Conservation (phyloP, 192 early-diverging fungal species). For the Backusella morwellensis region DNA sequence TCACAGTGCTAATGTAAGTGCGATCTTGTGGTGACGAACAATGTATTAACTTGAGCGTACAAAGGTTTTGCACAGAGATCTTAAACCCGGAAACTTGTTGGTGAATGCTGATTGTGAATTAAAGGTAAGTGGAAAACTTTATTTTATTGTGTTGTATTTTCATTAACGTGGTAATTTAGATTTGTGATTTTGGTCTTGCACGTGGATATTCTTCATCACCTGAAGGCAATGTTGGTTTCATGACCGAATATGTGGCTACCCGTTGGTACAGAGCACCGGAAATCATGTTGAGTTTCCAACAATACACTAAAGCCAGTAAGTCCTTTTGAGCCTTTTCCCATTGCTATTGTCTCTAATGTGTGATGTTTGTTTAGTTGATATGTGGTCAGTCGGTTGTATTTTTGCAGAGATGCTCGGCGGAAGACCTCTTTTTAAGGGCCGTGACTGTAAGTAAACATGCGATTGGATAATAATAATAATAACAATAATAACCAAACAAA, state of each 20-base stretch:
- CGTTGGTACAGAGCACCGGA: constrained; percentile 95
- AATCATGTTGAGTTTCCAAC: constrained; percentile 86
- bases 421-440: constrained; percentile 85
- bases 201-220: constrained; percentile 71
- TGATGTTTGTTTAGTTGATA: constrained; percentile 54
- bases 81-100: constrained; percentile 71
- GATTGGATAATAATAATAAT: neutral
- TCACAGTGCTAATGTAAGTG: constrained; percentile 57
- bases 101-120: constrained; percentile 32
- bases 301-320: constrained; percentile 87
- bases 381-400: constrained; percentile 95
- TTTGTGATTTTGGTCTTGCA: constrained; percentile 95
- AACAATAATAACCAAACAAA: constrained; percentile 30
- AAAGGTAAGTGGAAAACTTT: constrained; percentile 51
- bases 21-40: neutral
- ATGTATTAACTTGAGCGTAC: neutral
- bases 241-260: constrained; percentile 96
- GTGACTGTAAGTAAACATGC: constrained; percentile 55
- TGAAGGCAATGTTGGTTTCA: constrained; percentile 72
- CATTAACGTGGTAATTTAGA: constrained; percentile 75
- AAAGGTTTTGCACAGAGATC: constrained; percentile 80
- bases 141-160: constrained; percentile 66
- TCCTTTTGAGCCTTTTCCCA: neutral
- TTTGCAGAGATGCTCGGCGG: constrained; percentile 89
- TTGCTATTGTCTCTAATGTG: neutral